Percentiles rank a stretch among this genome's conserved stretches.
phyloP scores from a whole-genome alignment of 352 stramenopile genomes.

The Pythium dissotocum region DNA sequence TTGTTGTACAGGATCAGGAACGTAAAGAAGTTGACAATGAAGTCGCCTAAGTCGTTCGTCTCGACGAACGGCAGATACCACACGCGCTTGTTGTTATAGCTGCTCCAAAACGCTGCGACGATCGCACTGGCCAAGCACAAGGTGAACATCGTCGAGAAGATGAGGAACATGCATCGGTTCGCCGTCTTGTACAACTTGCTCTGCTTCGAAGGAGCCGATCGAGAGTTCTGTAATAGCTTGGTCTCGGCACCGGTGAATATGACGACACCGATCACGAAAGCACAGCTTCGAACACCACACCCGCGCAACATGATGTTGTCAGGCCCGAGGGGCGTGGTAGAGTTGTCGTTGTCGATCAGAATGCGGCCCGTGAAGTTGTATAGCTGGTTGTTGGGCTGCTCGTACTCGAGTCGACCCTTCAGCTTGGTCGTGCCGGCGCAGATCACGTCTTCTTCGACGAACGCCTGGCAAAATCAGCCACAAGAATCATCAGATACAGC shows the following conservation, averaged over 20 bases:
- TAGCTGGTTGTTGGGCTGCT: slow-evolving; percentile 77
- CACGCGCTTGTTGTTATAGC: slow-evolving; percentile 32
- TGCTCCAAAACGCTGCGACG: slow-evolving; percentile 39
- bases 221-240: slow-evolving; percentile 83
- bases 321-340: slow-evolving; percentile 40
- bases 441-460: slow-evolving; percentile 36
- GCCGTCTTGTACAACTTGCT: slow-evolving; percentile 73
- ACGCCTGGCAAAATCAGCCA: slow-evolving; percentile 12
- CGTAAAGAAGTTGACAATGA: slow-evolving; percentile 90
- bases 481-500: not conserved
- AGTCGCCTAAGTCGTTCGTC: slow-evolving; percentile 31
- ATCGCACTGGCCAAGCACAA: slow-evolving; percentile 59
- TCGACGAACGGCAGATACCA: slow-evolving; percentile 60
- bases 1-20: slow-evolving; percentile 97
- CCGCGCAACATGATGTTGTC: slow-evolving; percentile 87
- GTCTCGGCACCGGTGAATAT: slow-evolving; percentile 91
- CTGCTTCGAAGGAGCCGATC: slow-evolving; percentile 65
- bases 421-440: slow-evolving; percentile 37
- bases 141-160: slow-evolving; percentile 54
- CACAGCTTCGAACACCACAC: slow-evolving; percentile 57
- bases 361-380: slow-evolving; percentile 74
- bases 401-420: slow-evolving; percentile 53
- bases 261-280: slow-evolving; percentile 73
- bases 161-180: slow-evolving; percentile 73
- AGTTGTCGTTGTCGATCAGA: slow-evolving; percentile 37